These are phyloP conservation scores for Malbranchea zuffiana DNA, from an alignment of 2,329 filamentous ascomycete genomes.

Conservation along the genomic window DNA sequence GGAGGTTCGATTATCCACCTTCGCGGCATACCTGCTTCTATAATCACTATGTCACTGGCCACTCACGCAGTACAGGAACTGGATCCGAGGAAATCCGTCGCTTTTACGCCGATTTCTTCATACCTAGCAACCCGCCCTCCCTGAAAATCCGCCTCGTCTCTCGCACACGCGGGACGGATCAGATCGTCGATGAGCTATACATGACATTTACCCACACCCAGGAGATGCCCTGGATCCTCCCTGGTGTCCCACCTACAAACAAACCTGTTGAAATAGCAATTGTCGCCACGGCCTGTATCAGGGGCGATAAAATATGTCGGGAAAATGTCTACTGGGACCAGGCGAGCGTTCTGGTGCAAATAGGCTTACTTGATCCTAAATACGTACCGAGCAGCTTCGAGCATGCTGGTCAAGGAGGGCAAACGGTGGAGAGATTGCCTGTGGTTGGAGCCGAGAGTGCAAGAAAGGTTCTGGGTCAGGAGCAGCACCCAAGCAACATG, in stretches of 20 bases:
- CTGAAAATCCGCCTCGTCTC: conserved; percentile 45
- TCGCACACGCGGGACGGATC: conserved; percentile 47
- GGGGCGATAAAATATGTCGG: conserved; percentile 41
- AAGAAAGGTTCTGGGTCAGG: conserved; percentile 22
- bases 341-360: conserved; percentile 49
- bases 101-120: conserved; percentile 50
- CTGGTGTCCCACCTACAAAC: conserved; percentile 46
- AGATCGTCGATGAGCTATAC: conserved; percentile 52
- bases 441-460: conserved; percentile 28
- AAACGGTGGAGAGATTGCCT: conserved; percentile 22
- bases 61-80: conserved; percentile 23
- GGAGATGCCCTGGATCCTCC: conserved; percentile 49
- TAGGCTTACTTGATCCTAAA: conserved; percentile 46
- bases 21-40: conserved; percentile 16
- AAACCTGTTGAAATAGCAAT: conserved; percentile 47
- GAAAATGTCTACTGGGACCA: conserved; percentile 55
- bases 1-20: no score
- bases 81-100: conserved; percentile 31
- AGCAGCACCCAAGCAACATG: conserved; percentile 15
- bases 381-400: conserved; percentile 41
- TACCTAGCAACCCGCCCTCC: conserved; percentile 41
- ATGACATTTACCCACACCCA: conserved; percentile 47
- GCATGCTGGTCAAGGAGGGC: conserved; percentile 1
- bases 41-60: conserved; percentile 8
- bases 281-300: conserved; percentile 46